phyloP scores from a whole-genome alignment of 2,329 filamentous ascomycete species.

The Fusarium armeniacum region DNA sequence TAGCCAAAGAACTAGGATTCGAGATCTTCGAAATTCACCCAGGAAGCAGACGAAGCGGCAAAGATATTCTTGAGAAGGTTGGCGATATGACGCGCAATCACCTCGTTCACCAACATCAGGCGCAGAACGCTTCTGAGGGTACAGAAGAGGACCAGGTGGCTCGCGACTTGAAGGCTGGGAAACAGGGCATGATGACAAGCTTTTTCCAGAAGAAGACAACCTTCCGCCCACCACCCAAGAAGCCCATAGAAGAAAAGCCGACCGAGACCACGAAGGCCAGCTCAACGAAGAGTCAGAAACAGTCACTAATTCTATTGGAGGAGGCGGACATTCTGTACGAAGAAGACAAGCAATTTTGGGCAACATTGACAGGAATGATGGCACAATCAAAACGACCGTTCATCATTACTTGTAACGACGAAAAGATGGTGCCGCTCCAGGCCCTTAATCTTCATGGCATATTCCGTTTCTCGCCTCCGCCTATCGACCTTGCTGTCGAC shows the following conservation, averaged over 20 bases:
- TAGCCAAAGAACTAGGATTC: slow-evolving; percentile 91
- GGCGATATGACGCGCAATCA: slow-evolving; percentile 98
- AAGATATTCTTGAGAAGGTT: slow-evolving; percentile 90
- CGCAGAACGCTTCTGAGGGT: slow-evolving; percentile 50
- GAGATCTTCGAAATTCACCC: slow-evolving; percentile 96
- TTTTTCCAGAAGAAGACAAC: slow-evolving; percentile 77
- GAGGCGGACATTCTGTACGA: slow-evolving; percentile 95
- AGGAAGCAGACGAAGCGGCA: slow-evolving; percentile 84
- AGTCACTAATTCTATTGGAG: slow-evolving; percentile 93
- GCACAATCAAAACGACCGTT: slow-evolving; percentile 90
- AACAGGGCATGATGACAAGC: slow-evolving; percentile 82
- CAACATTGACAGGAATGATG: slow-evolving; percentile 82
- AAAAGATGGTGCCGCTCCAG: slow-evolving; percentile 81
- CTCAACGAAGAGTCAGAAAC: slow-evolving; percentile 76
- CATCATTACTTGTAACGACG: slow-evolving; percentile 95
- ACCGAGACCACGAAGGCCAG: slow-evolving; percentile 52
- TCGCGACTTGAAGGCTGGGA: slow-evolving; percentile 73
- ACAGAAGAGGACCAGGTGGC: slow-evolving; percentile 52
- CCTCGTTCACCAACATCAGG: slow-evolving; percentile 73
- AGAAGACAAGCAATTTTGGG: slow-evolving; percentile 96
- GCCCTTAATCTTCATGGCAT: slow-evolving; percentile 87
- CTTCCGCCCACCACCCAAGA: slow-evolving; percentile 51
- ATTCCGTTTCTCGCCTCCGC: slow-evolving; percentile 78
- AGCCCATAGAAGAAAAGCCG: slow-evolving; percentile 43
- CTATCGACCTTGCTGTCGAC: slow-evolving; percentile 78